Evolutionary conservation across 371 early-diverging fungal species (phyloP).

Genomic region (Mortierella sp.): DNA sequence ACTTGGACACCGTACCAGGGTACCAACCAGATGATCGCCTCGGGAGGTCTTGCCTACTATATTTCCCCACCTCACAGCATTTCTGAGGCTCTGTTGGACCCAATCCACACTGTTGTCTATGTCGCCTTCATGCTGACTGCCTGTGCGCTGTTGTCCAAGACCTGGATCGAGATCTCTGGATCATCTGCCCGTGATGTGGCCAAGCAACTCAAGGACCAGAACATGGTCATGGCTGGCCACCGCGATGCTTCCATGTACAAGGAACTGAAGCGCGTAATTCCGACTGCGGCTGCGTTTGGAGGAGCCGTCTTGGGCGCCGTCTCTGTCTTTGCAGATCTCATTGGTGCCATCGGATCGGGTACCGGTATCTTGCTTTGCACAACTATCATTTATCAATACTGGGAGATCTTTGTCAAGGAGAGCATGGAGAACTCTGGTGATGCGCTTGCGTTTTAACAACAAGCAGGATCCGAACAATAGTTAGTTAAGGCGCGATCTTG

Average conservation of each 20-base stretch:
- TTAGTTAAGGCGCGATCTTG: too few species aligned
- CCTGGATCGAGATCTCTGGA: conserved; percentile 99
- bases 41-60: conserved; percentile 98
- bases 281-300: conserved; percentile 95
- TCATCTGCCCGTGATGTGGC: conserved; percentile 98
- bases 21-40: conserved; percentile 89
- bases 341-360: conserved; percentile 98
- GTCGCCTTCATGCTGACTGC: conserved; percentile 91
- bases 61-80: conserved; percentile 96
- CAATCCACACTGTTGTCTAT: conserved; percentile 97
- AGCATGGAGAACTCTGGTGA: conserved; percentile 55
- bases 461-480: background rate
- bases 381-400: conserved; percentile 99
- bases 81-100: conserved; percentile 86
- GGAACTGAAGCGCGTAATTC: conserved; percentile 98
- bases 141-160: conserved; percentile 97
- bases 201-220: conserved; percentile 97
- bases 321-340: conserved; percentile 94
- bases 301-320: conserved; percentile 97
- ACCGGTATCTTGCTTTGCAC: conserved; percentile 99
- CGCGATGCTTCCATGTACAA: conserved; percentile 97
- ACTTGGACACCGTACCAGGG: conserved; percentile 96
- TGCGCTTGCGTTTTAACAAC: conserved; percentile 48
- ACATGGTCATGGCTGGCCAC: conserved; percentile 97
- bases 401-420: conserved; percentile 98